Evolutionary conservation across 192 early-diverging fungal genomes (phyloP).

Genomic region (Haplosporangium gracile): DNA sequence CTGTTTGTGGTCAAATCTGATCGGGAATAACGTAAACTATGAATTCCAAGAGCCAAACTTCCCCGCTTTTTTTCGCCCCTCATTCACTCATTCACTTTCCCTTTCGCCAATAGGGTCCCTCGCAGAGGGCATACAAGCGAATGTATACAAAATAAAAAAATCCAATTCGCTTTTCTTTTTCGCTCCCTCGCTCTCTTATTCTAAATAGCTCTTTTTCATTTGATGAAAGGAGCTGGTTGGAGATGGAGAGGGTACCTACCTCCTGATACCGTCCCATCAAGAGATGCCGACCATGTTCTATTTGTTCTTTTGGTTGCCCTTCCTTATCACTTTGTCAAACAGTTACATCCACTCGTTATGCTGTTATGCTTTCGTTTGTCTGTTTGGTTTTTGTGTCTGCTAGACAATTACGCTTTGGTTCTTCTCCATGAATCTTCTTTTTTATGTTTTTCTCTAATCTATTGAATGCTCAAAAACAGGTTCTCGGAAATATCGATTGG

Average conservation of each 20-base stretch:
- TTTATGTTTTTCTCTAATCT: not conserved
- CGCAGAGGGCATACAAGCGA: too few relatives aligned
- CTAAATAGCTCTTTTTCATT: not conserved
- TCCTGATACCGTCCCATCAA: not conserved
- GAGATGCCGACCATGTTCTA: not conserved
- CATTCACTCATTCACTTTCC: too few relatives aligned
- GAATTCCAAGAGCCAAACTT: not conserved
- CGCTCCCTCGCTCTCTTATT: not conserved
- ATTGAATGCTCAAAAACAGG: not conserved
- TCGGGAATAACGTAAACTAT: conserved; percentile 3
- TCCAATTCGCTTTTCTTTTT: too few relatives aligned
- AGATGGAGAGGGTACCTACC: not conserved
- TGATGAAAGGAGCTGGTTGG: not conserved
- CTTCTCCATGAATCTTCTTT: conserved; percentile 2
- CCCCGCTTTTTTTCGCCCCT: not conserved
- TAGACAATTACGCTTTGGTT: not conserved
- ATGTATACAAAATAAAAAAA: too few relatives aligned
- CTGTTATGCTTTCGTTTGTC: not conserved
- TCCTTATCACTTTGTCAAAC: not conserved
- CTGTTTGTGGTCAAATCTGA: not conserved
- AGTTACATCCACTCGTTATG: not conserved
- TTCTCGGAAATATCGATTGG: not conserved
- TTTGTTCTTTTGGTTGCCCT: not conserved
- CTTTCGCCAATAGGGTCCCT: too few relatives aligned
- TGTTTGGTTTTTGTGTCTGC: not conserved